Base-by-base conservation (phyloP, 2,329 filamentous ascomycete species). In the Tolypocladium paradoxum region DNA sequence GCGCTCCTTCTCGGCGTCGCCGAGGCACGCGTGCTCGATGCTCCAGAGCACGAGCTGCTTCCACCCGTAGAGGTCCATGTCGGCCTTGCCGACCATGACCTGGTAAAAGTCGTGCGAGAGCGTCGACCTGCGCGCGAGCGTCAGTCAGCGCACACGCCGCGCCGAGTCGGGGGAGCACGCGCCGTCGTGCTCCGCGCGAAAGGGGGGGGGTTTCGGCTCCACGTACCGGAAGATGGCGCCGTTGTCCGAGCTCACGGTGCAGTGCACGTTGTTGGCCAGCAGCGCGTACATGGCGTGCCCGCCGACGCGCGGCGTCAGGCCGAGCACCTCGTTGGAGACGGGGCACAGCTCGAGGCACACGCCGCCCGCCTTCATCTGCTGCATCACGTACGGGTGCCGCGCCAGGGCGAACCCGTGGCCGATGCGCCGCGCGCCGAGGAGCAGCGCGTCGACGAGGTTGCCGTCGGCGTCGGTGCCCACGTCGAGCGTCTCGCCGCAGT, bases 21-120 rank as follows among this genome's bases (percentile, higher is more conserved):
- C 65, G 62, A 84, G 69, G 59, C 79, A 83, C 1, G 81, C 73
- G 63, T 85, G 80, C 54, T 82, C 71, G 16, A 85, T 68, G 60
- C 82, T 85, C 82, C 82, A 85, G 58, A 77, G 68, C 18, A 73
- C 73, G 24, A 85, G 74, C 66, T 89, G 85, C 63, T 85, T 84
- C 83, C 85, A 87, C 45, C 85, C 85, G 57, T 80, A 80, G 0
- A 90, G 67, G 20, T 76, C 79, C 76, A 90, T 87, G 54, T 81
- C 76, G 14, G 76, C 73, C 46, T 81, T 82, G 48, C 86, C 87
- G 8, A 87, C 77, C 74, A 90, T 82, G 54, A 84, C 76, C 63
- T 90, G 87, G 64, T 89, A 90, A 63, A 90, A 89, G 62, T 90
- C 87, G 58, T 89, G 84, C 1, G 83, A 85, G 45, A 90, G 74